These are phyloP conservation scores for Clonostachys solani DNA, from an alignment of 2,329 filamentous ascomycete species.

Conservation along the genomic window DNA sequence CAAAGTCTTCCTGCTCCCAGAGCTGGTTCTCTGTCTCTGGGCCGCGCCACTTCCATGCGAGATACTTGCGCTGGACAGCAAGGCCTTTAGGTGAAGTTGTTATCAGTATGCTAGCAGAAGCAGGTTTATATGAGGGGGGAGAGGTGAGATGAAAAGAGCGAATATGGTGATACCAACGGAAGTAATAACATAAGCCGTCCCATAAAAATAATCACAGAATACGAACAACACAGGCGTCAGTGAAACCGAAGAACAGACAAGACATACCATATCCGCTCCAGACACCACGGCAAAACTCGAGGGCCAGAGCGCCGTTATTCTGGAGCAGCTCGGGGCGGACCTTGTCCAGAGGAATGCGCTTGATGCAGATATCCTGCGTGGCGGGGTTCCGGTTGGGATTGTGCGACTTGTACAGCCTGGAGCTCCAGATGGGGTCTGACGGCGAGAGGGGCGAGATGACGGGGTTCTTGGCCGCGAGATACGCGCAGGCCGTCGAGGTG, in stretches of 20 bases:
- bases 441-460: constrained; percentile 53
- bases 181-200: too few relatives aligned
- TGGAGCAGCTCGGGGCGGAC: constrained; percentile 63
- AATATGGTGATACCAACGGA: too few relatives aligned
- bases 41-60: constrained; percentile 54
- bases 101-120: neutral
- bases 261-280: constrained; percentile 61
- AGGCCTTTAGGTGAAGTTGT: constrained; percentile 35
- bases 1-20: constrained; percentile 54
- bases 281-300: constrained; percentile 63
- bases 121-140: neutral
- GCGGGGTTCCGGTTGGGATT: constrained; percentile 61
- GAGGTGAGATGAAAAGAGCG: too few relatives aligned
- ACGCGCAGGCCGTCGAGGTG: constrained; percentile 42
- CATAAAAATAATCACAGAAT: too few relatives aligned
- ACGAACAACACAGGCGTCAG: too few relatives aligned
- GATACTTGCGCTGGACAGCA: constrained; percentile 51
- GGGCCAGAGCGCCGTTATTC: constrained; percentile 50
- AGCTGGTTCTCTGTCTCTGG: constrained; percentile 55
- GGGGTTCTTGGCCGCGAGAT: constrained; percentile 46
- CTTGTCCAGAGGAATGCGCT: constrained; percentile 56
- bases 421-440: constrained; percentile 58
- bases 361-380: constrained; percentile 61
- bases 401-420: constrained; percentile 48
- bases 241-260: constrained; percentile 1